Percentiles rank a stretch among this genome's conserved stretches.
Conservation (phyloP, 2,329 filamentous ascomycete species). For the Fusarium xyrophilum region DNA sequence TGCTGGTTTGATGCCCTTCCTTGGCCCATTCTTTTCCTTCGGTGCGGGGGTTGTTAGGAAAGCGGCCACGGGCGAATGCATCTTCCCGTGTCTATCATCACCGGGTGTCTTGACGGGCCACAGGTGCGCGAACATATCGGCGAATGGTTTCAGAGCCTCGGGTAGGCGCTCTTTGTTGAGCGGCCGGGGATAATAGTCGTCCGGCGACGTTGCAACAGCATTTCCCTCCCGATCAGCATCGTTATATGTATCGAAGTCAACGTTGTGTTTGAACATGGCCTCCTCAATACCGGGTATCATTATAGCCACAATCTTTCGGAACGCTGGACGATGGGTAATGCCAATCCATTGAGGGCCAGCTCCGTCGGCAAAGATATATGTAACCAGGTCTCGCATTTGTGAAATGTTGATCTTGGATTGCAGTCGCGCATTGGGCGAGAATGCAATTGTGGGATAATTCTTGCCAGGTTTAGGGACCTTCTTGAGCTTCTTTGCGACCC, state of each 20-base stretch:
- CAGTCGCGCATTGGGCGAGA: slow-evolving; percentile 64
- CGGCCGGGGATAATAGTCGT: slow-evolving; percentile 65
- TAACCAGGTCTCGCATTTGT: slow-evolving; percentile 67
- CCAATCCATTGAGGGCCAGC: slow-evolving; percentile 70
- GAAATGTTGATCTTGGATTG: slow-evolving; percentile 68
- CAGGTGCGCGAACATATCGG: slow-evolving; percentile 83
- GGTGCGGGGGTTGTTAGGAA: slow-evolving; percentile 79
- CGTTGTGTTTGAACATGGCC: slow-evolving; percentile 78
- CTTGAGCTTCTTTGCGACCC: slow-evolving; percentile 64
- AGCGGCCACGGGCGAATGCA: slow-evolving; percentile 86
- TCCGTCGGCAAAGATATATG: slow-evolving; percentile 73
- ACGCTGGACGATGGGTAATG: slow-evolving; percentile 66
- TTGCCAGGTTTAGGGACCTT: slow-evolving; percentile 63
- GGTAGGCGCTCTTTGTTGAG: slow-evolving; percentile 61
- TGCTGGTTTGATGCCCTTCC: slow-evolving; percentile 64
- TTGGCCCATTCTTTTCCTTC: slow-evolving; percentile 68
- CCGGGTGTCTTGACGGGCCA: slow-evolving; percentile 91
- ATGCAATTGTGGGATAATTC: slow-evolving; percentile 66
- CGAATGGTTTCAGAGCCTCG: slow-evolving; percentile 67
- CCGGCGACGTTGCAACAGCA: slow-evolving; percentile 54
- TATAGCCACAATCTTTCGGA: slow-evolving; percentile 82
- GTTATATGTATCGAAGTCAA: slow-evolving; percentile 58
- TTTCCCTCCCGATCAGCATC: slow-evolving; percentile 44
- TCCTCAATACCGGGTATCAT: slow-evolving; percentile 93
- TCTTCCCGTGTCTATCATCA: slow-evolving; percentile 78